These are phyloP conservation scores for Diaporthe sp. DNA, from an alignment of 2,329 filamentous ascomycete genomes.

Conservation along the genomic window DNA sequence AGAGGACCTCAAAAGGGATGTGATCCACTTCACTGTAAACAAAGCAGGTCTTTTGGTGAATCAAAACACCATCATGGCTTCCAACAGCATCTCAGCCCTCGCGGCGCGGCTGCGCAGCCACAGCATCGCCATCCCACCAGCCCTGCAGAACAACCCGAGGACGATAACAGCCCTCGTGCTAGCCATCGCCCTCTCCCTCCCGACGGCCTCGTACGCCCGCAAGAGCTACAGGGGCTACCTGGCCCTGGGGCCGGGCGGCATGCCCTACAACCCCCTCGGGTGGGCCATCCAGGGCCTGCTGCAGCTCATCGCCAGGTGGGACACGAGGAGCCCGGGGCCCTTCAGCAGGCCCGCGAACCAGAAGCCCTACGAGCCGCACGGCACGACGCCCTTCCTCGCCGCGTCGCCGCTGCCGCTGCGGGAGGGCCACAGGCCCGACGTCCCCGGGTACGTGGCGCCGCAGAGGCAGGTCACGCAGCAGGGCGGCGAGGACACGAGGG, in stretches of 20 bases:
- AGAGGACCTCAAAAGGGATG: too few relatives aligned
- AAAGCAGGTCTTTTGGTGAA: background rate
- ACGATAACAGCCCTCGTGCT: constrained; percentile 31
- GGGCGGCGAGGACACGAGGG: constrained; percentile 38
- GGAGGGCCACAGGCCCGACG: constrained; percentile 47
- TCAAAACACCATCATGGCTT: constrained; percentile 6
- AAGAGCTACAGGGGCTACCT: constrained; percentile 56
- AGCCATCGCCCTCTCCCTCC: constrained; percentile 34
- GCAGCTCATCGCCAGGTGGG: constrained; percentile 51
- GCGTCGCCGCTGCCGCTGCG: constrained; percentile 41
- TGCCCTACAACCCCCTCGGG: constrained; percentile 57
- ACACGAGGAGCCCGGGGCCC: constrained; percentile 49
- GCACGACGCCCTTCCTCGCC: constrained; percentile 44
- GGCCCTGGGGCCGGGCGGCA: constrained; percentile 58
- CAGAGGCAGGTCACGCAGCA: constrained; percentile 54
- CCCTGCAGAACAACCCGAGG: constrained; percentile 23
- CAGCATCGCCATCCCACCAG: background rate
- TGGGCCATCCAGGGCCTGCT: constrained; percentile 55
- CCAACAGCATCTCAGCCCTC: constrained; percentile 13
- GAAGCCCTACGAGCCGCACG: constrained; percentile 47
- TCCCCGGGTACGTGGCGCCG: constrained; percentile 53
- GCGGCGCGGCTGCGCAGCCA: constrained; percentile 30
- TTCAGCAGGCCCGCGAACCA: constrained; percentile 43
- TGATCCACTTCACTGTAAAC: too few relatives aligned
- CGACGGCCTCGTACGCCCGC: constrained; percentile 44